These are phyloP conservation scores for Acanthamoeba sp. DNA, from an alignment of 208 protist genomes.

Conservation along the genomic window DNA sequence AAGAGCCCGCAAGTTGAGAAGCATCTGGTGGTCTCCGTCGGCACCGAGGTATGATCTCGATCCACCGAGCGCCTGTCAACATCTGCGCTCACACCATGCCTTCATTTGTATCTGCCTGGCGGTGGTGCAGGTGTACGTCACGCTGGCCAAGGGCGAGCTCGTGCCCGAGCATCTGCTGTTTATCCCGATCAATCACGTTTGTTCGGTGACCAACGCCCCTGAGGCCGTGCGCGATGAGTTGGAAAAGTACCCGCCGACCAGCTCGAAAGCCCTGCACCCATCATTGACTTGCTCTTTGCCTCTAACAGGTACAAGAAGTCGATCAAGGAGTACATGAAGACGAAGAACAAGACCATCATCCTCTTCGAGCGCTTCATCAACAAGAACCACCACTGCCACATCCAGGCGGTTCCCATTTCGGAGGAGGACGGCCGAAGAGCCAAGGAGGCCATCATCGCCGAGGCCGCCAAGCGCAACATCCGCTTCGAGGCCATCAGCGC, in stretches of 20 bases:
- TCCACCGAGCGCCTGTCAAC: no score
- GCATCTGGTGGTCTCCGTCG: constrained; percentile 81
- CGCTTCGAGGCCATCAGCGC: background rate
- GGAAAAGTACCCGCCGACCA: constrained; percentile 38
- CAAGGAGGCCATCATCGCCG: background rate
- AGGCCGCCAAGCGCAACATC: background rate
- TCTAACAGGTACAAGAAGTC: constrained; percentile 20
- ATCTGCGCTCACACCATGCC: no score
- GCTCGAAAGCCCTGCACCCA: no score
- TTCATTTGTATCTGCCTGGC: no score
- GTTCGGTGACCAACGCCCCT: constrained; percentile 6
- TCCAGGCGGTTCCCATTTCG: constrained; percentile 48
- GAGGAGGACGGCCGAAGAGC: background rate
- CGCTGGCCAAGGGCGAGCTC: constrained; percentile 79
- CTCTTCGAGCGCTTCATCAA: constrained; percentile 66
- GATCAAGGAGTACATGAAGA: constrained; percentile 28
- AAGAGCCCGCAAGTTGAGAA: constrained; percentile 81
- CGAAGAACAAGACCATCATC: constrained; percentile 44
- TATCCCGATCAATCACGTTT: constrained; percentile 81
- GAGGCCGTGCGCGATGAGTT: constrained; percentile 62
- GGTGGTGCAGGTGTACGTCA: constrained; percentile 69
- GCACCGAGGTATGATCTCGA: constrained; percentile 75
- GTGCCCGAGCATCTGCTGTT: constrained; percentile 77
- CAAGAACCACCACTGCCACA: constrained; percentile 57
- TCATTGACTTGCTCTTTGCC: no score